Evolutionary conservation across 1,284 basidiomycete species (phyloP).

Genomic region (Heterobasidion occidentale): DNA sequence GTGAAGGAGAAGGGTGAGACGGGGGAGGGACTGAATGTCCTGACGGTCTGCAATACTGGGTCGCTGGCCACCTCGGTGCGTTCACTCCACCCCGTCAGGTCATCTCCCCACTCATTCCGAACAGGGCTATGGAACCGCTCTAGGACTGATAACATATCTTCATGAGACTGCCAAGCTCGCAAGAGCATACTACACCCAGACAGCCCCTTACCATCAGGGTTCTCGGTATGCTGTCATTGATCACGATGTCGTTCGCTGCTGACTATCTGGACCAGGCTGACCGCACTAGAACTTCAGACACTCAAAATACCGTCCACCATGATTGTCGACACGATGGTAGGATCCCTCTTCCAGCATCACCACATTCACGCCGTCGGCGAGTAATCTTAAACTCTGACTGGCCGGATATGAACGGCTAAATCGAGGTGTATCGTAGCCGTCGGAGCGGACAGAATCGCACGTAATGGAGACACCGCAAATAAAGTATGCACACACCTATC

Average conservation of each 20-base stretch:
- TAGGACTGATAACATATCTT: slow-evolving; percentile 88
- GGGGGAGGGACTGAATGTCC: slow-evolving; percentile 57
- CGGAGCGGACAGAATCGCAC: slow-evolving; percentile 80
- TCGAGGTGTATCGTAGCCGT: slow-evolving; percentile 38
- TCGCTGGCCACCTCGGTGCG: slow-evolving; percentile 85
- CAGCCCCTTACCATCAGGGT: slow-evolving; percentile 89
- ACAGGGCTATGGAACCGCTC: slow-evolving; percentile 88
- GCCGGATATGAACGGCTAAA: not conserved
- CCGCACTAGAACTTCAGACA: slow-evolving; percentile 79
- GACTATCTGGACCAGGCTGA: slow-evolving; percentile 49
- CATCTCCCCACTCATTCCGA: slow-evolving; percentile 6
- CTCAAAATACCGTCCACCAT: slow-evolving; percentile 81
- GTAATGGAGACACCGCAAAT: slow-evolving; percentile 91
- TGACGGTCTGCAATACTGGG: slow-evolving; percentile 96
- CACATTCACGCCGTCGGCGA: slow-evolving; percentile 80
- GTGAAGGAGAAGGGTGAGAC: slow-evolving; percentile 39
- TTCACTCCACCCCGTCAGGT: slow-evolving; percentile 8
- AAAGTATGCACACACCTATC: slow-evolving; percentile 43
- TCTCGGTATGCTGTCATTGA: slow-evolving; percentile 40
- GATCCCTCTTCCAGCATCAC: slow-evolving; percentile 83
- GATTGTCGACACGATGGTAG: slow-evolving; percentile 94
- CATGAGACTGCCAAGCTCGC: slow-evolving; percentile 71
- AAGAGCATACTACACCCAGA: slow-evolving; percentile 86
- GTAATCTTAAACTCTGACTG: slow-evolving; percentile 17
- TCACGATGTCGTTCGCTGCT: not conserved